Base-by-base conservation (phyloP, 2,329 filamentous ascomycete species). In the Lizonia empirigonia region DNA sequence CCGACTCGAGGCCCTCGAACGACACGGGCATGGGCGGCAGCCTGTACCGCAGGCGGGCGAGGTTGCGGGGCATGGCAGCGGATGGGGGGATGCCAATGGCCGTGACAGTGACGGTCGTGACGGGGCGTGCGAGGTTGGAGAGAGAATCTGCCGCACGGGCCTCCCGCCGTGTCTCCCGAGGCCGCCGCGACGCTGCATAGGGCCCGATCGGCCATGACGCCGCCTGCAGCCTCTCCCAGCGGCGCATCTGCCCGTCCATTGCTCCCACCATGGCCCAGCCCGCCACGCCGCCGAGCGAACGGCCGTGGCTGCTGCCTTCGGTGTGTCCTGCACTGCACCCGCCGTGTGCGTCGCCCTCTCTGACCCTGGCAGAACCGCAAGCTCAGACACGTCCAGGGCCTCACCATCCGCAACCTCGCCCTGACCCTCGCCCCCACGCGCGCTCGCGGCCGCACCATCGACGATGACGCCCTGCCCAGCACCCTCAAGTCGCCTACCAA, bases 351-450 rank as follows among this genome's bases (percentile, higher is more conserved):
- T 13, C 26, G 4, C 26, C 26, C 26, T 13, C 26, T 5, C 48
- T 51, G 36, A 50, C 35, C 23, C 32, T 18, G 19, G 1, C 18
- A 94, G 81, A 97, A 96, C 72, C 89, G 91, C 71, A 91, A 88
- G 72, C 80, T 97, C 44, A 86, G 93, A 46, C 92, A 97, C 77
- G 82, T 97, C 4, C 87, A 90, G 64, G 91, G 90, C 60, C 85
- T 97, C 62, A 93, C 89, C 48, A 77, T 97, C 42, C 90, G 93
- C 50, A 97, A 97, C 72, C 79, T 97, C 34, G 86, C 85, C 55
- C 86, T 96, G n/a, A 60, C 60, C 78, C 78, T 19, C 79, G 61
- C 59, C 78, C 78, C 22, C 79, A 76, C 65, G 77, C 66, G 81
- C 53, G 58, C 70, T 29, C 79, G 79, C 44, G 77, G 78, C 12